Evolutionary conservation across 176 grass and related monocot species (phyloP).

Genomic region (Dactylis glomerata): DNA sequence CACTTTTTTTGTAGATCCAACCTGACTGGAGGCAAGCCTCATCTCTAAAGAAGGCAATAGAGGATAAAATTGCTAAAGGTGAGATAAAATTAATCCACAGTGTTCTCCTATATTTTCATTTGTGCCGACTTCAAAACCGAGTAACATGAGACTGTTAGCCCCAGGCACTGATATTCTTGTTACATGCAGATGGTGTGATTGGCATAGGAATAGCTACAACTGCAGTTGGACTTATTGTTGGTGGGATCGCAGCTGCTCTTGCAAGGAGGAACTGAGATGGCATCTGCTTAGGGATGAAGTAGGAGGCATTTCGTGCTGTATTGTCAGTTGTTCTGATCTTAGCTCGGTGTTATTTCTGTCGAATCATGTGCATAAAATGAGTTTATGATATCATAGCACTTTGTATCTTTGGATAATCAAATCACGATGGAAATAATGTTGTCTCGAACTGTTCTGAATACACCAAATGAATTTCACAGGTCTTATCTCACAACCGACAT

Average conservation of each 20-base stretch:
- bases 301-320: neutral
- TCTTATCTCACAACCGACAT: neutral
- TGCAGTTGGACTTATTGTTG: conserved; percentile 66
- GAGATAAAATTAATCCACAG: neutral
- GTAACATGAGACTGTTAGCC: neutral
- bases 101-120: neutral
- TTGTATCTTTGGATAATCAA: neutral
- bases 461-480: conserved; percentile 5
- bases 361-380: conserved; percentile 30
- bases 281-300: neutral
- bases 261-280: conserved; percentile 60
- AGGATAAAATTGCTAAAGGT: conserved; percentile 97
- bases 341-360: neutral
- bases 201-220: conserved; percentile 86
- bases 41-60: conserved; percentile 77
- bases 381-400: neutral
- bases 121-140: too few species aligned
- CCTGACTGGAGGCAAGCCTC: conserved; percentile 88
- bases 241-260: conserved; percentile 73
- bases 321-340: neutral
- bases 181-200: conserved; percentile 73
- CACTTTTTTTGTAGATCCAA: conserved; percentile 58
- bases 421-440: neutral
- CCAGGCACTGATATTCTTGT: neutral
- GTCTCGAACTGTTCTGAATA: neutral